Evolutionary conservation across 495 filamentous ascomycete genomes (phyloP), one percentile per base, ranked within the genome.

Genomic region (Talaromyces thailandensis): DNA sequence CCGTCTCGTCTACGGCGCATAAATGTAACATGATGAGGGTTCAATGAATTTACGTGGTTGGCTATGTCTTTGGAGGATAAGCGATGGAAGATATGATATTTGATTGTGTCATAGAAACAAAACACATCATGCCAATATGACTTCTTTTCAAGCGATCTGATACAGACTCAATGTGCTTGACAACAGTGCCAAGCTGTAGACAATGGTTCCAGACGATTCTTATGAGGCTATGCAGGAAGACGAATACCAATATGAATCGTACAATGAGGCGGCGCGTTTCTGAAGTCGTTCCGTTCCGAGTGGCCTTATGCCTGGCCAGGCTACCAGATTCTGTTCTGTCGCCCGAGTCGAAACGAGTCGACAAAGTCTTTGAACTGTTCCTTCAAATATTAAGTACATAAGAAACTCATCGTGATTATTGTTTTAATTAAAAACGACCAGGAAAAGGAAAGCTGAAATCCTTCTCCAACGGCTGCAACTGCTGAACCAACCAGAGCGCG

Each of bases 1-100:
- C 84, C 86, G 86, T 66, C 81, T 98, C 62, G 81, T 93, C 64
- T 92, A 89, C 76, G 64, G 65, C 61, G 70, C 69, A 37, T 31
- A 62, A 29, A 66, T 6, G 25, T 11, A 16, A 26, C 23, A 16
- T 11, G 23, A 55, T 52, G 48, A 16, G 23, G 51, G 9, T 12
- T 2, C 4, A 55, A 25, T 28, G 51, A 23, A n/a, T 55, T 25
- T 25, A 40, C 35, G 14, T 4, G 35, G 35, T 40, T 40, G 51
- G 23, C 26, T 55, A 26, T 28, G 21, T 55, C 4, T 48, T 40
- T 40, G 35, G 43, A 48, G 51, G 23, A 55, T 55, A 12, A 55
- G 51, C 51, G 51, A 28, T 28, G 23, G 51, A 28, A 55, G 51
- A 48, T 40, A 37, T n/a, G 51, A 48, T 40, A 18, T 55, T 25